Evolutionary conservation across 257 asterid genomes (phyloP).

Genomic region (Nicotiana paniculata): DNA sequence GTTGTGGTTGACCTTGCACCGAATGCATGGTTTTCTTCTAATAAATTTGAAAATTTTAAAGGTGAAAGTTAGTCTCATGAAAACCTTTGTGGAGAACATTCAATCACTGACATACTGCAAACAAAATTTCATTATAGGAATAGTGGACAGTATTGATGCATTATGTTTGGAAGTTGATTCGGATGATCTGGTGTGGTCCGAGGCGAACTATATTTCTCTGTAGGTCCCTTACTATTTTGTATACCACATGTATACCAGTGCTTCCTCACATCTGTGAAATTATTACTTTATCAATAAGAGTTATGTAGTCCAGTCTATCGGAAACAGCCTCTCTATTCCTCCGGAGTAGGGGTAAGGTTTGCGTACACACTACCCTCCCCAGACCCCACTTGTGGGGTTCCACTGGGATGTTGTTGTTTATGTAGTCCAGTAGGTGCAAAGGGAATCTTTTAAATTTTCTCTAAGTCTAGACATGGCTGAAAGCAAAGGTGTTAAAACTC

Average conservation of each 20-base stretch:
- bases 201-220: neutral
- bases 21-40: neutral
- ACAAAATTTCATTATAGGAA: neutral
- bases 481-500: neutral
- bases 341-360: too few species aligned
- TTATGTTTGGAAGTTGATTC: neutral
- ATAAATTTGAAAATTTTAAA: neutral
- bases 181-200: neutral
- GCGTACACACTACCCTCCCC: too few species aligned
- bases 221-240: neutral
- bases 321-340: too few species aligned
- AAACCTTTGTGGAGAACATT: neutral
- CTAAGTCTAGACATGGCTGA: neutral
- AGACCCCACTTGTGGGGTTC: too few species aligned
- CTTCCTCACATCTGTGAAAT: neutral
- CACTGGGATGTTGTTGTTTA: too few species aligned
- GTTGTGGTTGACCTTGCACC: neutral
- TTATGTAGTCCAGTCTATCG: neutral
- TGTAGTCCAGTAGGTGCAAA: neutral
- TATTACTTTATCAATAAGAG: neutral
- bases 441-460: neutral
- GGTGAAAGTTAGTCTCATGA: neutral
- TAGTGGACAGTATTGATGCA: neutral
- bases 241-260: neutral
- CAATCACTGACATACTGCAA: neutral